Base-by-base conservation (phyloP, 768 basidiomycete species). In the Podaxis pistillaris region DNA sequence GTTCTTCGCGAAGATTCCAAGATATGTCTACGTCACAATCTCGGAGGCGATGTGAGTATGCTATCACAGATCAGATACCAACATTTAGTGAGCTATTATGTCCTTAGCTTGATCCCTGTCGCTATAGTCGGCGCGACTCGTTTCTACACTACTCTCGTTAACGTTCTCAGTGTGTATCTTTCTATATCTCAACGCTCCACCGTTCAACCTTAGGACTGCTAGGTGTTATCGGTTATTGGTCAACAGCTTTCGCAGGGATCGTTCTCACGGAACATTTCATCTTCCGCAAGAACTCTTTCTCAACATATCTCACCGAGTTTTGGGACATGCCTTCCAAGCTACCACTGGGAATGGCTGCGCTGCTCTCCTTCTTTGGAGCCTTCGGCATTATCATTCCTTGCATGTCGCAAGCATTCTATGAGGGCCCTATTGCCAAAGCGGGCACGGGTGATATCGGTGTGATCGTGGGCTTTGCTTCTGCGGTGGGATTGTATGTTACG, bases 391-490 rank as follows among this genome's bases (percentile, higher is more conserved):
- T 87, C 24, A 75, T 91, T 4, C 85, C 88, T 4, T 84, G 78
- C 55, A 93, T 93, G 85, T 75, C 82, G 62, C 89, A 93, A 68
- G 82, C 77, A 13, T 91, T 86, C 84, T 92, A 84, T 68, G 72
- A 75, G 2, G 91, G 91, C 0, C 90, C 89, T 0, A 85, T 92
- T 19, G 90, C 89, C 2, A 66, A 69, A 38, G 74, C 68, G 7
- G 76, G 76, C 7, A 79, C 86, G 11, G 91, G 91, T 2, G 91
- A 93, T 71, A 85, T 93, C 57, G 91, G 88, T 2, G 82, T 93
- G 41, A 78, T 89, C 63, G 72, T 86, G 15, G 87, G 87, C 0
- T 83, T 87, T 57, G 70, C 73, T 4, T 72, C 80, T 6, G 79
- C 83, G 0, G 75, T 71, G 12, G 17, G 83, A 40, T 65, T 83